A percentile compares a stretch with the other conserved stretches of the same genome.
These are phyloP conservation scores for Chalaropsis thielavioides DNA, from an alignment of 2,329 filamentous ascomycete genomes.

Conservation along the genomic window DNA sequence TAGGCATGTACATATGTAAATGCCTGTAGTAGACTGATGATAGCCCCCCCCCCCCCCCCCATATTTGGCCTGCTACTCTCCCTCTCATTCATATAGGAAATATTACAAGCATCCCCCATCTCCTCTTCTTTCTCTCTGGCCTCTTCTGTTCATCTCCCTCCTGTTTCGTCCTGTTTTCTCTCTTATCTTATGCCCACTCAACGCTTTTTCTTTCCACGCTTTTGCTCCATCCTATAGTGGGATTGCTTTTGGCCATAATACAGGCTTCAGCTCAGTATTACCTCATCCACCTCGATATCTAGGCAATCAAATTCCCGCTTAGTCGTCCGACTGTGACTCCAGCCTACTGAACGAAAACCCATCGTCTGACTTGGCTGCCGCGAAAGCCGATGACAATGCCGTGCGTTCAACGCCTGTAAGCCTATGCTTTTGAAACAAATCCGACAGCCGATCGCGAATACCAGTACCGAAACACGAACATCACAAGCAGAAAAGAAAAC, in stretches of 20 bases:
- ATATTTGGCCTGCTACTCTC: not conserved
- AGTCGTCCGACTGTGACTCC: too few relatives aligned
- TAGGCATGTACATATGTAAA: too few relatives aligned
- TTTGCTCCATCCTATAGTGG: not conserved
- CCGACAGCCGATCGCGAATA: not conserved
- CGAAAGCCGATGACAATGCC: too few relatives aligned
- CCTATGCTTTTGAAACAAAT: not conserved
- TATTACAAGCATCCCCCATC: not conserved
- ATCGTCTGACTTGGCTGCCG: too few relatives aligned
- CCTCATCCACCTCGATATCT: too few relatives aligned
- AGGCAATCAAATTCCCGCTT: too few relatives aligned
- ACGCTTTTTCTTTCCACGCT: not conserved
- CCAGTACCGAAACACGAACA: not conserved
- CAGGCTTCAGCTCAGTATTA: not conserved
- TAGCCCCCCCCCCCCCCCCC: not conserved
- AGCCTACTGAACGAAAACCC: too few relatives aligned
- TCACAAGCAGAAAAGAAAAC: not conserved
- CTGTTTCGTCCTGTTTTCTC: not conserved
- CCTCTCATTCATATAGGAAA: not conserved
- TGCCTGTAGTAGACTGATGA: not conserved
- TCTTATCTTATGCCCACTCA: not conserved
- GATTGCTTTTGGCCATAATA: not conserved
- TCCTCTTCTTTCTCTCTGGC: not conserved
- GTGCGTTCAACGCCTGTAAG: too few relatives aligned
- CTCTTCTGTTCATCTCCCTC: not conserved